phyloP scores from a whole-genome alignment of 495 filamentous ascomycete species.

The Lentithecium fluviatile region DNA sequence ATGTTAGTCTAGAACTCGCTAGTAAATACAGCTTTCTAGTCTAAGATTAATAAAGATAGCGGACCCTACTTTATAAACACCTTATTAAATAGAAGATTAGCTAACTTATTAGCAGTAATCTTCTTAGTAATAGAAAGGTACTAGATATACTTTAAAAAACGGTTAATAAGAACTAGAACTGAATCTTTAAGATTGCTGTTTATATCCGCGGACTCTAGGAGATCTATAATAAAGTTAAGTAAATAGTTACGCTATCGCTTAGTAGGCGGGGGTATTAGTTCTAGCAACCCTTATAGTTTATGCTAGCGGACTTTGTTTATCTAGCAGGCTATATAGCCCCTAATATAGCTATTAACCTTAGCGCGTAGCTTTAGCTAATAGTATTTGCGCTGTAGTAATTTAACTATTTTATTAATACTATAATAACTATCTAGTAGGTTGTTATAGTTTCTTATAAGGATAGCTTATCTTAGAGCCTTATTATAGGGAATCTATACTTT shows the following conservation, averaged over 20 bases:
- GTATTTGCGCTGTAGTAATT: too few relatives aligned
- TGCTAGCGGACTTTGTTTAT: not conserved
- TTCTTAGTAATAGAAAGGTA: not conserved
- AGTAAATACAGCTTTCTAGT: not conserved
- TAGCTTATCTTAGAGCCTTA: too few relatives aligned
- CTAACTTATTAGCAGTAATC: not conserved
- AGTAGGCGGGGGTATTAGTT: not conserved
- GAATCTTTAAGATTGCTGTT: not conserved
- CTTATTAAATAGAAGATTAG: not conserved
- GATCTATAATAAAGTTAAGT: not conserved
- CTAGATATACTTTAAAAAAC: not conserved
- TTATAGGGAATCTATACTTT: too few relatives aligned
- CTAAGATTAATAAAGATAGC: not conserved
- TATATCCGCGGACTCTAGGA: not conserved
- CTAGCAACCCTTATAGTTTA: not conserved
- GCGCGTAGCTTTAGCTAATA: too few relatives aligned
- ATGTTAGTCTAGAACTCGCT: not conserved
- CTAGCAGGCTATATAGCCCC: not conserved
- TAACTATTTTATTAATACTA: too few relatives aligned
- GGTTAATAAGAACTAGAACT: not conserved
- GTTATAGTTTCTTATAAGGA: too few relatives aligned
- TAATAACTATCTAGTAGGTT: too few relatives aligned
- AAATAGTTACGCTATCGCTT: not conserved
- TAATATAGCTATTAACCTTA: not conserved
- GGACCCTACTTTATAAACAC: not conserved